A percentile compares a stretch with the other conserved stretches of the same genome.
phyloP scores from a whole-genome alignment of 2,329 filamentous ascomycete species.

The Fusarium lyarnte region DNA sequence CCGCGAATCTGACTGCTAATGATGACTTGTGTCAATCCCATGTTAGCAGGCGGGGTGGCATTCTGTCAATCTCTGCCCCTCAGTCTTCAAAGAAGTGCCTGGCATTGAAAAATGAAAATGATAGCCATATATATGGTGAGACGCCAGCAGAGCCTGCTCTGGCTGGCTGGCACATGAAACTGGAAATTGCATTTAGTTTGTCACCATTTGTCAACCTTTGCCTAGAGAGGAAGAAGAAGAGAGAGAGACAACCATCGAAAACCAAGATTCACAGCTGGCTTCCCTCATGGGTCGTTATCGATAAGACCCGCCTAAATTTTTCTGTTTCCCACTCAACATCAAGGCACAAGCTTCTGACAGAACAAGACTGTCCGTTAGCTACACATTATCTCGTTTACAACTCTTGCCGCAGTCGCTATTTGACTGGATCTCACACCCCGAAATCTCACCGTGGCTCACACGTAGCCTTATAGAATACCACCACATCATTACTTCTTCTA shows the following conservation, averaged over 20 bases:
- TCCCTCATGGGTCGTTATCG: constrained; percentile 40
- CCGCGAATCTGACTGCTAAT: background rate
- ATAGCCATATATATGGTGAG: background rate
- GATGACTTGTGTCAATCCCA: background rate
- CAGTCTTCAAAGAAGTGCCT: background rate
- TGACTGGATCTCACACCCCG: background rate
- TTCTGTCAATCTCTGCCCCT: constrained; percentile 18
- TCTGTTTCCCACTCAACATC: constrained; percentile 41
- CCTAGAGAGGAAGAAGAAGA: background rate
- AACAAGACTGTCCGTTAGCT: constrained; percentile 9
- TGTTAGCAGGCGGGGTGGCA: background rate
- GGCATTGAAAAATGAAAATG: background rate
- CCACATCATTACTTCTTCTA: background rate
- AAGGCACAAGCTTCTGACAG: constrained; percentile 30
- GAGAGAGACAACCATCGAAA: background rate
- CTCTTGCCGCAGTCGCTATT: constrained; percentile 1
- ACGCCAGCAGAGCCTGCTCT: background rate
- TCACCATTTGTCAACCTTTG: background rate
- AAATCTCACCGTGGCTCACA: background rate
- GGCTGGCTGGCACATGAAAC: background rate
- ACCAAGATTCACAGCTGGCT: background rate
- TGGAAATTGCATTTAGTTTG: background rate
- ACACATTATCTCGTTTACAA: constrained; percentile 2
- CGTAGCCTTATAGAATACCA: background rate
- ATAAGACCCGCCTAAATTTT: constrained; percentile 47